Conservation (phyloP, 306 rosid species). For the Aeschynomene evenia region DNA sequence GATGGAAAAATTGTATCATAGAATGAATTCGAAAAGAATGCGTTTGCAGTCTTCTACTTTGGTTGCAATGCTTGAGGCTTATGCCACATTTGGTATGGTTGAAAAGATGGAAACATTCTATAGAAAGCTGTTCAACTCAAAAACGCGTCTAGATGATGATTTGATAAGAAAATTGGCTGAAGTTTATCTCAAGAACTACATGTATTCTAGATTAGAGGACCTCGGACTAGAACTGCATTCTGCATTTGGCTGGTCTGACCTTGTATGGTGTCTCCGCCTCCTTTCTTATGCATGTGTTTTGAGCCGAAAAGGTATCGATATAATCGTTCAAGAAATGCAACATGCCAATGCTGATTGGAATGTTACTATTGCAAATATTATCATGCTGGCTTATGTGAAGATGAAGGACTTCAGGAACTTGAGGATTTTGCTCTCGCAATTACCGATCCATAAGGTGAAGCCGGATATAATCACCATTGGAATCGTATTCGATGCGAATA, state of each 20-base stretch:
- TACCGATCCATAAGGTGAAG: constrained; percentile 37
- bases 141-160: constrained; percentile 51
- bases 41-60: constrained; percentile 55
- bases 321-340: constrained; percentile 50
- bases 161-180: constrained; percentile 59
- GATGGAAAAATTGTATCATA: constrained; percentile 56
- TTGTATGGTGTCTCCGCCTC: constrained; percentile 64
- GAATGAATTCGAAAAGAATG: constrained; percentile 62
- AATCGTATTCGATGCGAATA: constrained; percentile 58
- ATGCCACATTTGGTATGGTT: constrained; percentile 62
- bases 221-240: constrained; percentile 56
- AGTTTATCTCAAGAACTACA: constrained; percentile 57
- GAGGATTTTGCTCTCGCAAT: constrained; percentile 47
- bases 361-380: constrained; percentile 50
- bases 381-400: constrained; percentile 63
- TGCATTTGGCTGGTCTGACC: constrained; percentile 42
- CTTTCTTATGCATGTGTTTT: constrained; percentile 69
- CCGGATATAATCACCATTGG: constrained; percentile 66
- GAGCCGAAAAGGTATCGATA: constrained; percentile 68
- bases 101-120: constrained; percentile 70
- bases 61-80: constrained; percentile 70
- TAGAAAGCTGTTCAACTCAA: constrained; percentile 41
- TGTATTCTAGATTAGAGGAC: constrained; percentile 66
- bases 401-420: constrained; percentile 63
- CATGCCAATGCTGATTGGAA: constrained; percentile 47